Evolutionary conservation across 2,329 filamentous ascomycete species (phyloP).

Genomic region (Xylaria sp.): DNA sequence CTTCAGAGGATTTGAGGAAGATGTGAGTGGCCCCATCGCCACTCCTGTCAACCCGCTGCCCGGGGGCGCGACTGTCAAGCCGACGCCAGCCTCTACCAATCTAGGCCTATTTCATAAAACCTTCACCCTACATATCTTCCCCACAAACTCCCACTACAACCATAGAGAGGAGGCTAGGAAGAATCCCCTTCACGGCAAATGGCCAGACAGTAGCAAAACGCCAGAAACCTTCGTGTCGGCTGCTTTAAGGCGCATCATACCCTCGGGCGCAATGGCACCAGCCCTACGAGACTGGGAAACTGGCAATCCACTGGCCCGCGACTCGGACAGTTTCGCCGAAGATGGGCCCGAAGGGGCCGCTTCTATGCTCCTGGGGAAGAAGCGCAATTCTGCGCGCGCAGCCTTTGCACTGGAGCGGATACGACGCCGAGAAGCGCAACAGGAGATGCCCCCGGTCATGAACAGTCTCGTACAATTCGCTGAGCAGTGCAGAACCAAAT

Average conservation of each 20-base stretch:
- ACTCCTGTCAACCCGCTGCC: slow-evolving; percentile 44
- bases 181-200: slow-evolving; percentile 47
- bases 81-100: slow-evolving; percentile 39
- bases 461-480: slow-evolving; percentile 43
- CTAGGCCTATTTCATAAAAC: slow-evolving; percentile 44
- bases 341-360: slow-evolving; percentile 44
- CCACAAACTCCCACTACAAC: slow-evolving; percentile 44
- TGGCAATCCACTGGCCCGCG: slow-evolving; percentile 45
- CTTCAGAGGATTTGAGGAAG: slow-evolving; percentile 38
- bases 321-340: slow-evolving; percentile 41
- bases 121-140: slow-evolving; percentile 49
- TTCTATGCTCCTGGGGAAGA: slow-evolving; percentile 40
- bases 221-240: slow-evolving; percentile 46
- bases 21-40: slow-evolving; percentile 43
- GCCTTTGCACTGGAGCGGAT: slow-evolving; percentile 44
- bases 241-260: slow-evolving; percentile 44
- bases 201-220: slow-evolving; percentile 42
- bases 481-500: slow-evolving; percentile 25
- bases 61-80: slow-evolving; percentile 20
- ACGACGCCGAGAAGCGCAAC: slow-evolving; percentile 35
- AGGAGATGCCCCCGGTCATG: slow-evolving; percentile 45
- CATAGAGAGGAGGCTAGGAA: slow-evolving; percentile 43
- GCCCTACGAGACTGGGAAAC: slow-evolving; percentile 50
- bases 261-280: slow-evolving; percentile 45
- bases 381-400: slow-evolving; percentile 35